phyloP scores from a whole-genome alignment of 768 basidiomycete genomes.

The Lentinus tigrinus region DNA sequence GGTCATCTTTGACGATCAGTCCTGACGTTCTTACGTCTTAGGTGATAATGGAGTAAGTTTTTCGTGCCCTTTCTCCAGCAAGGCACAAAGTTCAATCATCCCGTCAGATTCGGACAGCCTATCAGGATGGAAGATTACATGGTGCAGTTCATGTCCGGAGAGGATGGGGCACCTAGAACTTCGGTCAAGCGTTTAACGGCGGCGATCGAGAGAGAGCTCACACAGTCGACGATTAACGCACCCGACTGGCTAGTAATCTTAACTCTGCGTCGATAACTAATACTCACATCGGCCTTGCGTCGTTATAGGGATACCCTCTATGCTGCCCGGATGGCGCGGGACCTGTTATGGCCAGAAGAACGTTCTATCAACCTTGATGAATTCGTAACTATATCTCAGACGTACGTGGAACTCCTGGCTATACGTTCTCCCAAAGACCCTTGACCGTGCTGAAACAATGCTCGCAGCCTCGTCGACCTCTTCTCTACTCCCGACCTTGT shows the following conservation, averaged over 20 bases:
- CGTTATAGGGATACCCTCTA: conserved; percentile 82
- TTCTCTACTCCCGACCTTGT: conserved; percentile 70
- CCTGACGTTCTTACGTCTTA: conserved; percentile 26
- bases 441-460: conserved; percentile 7
- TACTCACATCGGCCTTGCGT: neutral
- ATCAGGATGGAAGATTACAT: conserved; percentile 74
- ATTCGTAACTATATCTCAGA: conserved; percentile 84
- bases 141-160: conserved; percentile 70
- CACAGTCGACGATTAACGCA: conserved; percentile 83
- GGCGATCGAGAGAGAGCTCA: conserved; percentile 65
- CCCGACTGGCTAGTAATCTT: conserved; percentile 77
- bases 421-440: neutral
- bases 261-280: neutral
- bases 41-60: conserved; percentile 73
- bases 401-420: conserved; percentile 52
- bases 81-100: neutral
- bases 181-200: conserved; percentile 88
- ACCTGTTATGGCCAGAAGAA: conserved; percentile 89
- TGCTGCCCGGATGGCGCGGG: conserved; percentile 88
- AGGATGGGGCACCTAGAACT: conserved; percentile 66
- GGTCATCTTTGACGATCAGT: conserved; percentile 1
- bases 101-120: conserved; percentile 73
- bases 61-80: neutral
- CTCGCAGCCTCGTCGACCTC: conserved; percentile 79
- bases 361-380: conserved; percentile 75